Evolutionary conservation across 2,329 filamentous ascomycete genomes (phyloP), one percentile per base, ranked within the genome.

Genomic region (Chaetomium sp.): DNA sequence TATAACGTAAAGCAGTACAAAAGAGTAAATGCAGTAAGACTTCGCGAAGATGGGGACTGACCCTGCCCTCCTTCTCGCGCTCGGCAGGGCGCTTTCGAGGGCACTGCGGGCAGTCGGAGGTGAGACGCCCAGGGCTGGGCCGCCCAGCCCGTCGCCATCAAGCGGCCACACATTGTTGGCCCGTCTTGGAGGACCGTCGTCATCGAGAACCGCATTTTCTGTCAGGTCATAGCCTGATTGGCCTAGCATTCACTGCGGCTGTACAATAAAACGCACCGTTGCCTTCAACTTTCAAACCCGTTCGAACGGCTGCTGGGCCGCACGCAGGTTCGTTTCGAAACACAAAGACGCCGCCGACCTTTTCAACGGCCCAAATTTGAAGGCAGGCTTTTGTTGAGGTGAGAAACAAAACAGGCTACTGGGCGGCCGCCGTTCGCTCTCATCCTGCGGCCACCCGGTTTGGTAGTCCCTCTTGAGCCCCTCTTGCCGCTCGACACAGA

Each of bases 61-160:
- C 19, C 19, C 19, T 27, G 19, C 19, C 19, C 19, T 27, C 19
- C 19, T 27, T 27, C 19, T 27, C 19, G 19, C 19, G 19, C 19
- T 27, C 19, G 19, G 19, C 3, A 27, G 19, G 19, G 19, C 19
- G 19, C 19, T 27, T 27, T 27, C 19, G 19, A 27, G 19, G 19
- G 19, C 19, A 27, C 19, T 43, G 12, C 40, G 7, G 32, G 41
- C 36, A 9, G 11, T 49, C 12, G 12, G 43, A 46, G 46, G 11
- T 57, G 55, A 53, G 55, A 50, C 55, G 33, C 36, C 46, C 33
- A n/a, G 27, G 32, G 54, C 38, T 6, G 40, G 46, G 49, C n/a
- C 45, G 45, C 36, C 41, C 36, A 47, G 44, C 53, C 40, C 35
- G n/a, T 7, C 19, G 19, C 19, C 19, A 27, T 27, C 19, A 27